A percentile compares a stretch with the other conserved stretches of the same genome.
These are phyloP conservation scores for Teratosphaeria epicoccoides DNA, from an alignment of 2,329 filamentous ascomycete genomes.

Conservation along the genomic window DNA sequence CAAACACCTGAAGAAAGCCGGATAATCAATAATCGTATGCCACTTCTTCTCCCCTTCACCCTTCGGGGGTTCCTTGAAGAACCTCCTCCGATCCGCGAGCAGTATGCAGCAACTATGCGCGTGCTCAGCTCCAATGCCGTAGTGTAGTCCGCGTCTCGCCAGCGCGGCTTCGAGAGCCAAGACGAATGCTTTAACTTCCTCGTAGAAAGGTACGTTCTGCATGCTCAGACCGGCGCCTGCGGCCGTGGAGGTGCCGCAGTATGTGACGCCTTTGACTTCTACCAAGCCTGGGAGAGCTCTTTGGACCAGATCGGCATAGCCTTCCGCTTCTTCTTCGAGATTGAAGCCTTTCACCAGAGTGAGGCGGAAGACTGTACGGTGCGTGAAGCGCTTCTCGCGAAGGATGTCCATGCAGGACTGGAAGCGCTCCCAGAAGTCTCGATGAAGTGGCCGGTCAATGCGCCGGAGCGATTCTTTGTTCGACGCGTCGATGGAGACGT, in stretches of 20 bases:
- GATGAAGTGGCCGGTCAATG: constrained; percentile 84
- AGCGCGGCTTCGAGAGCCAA: constrained; percentile 61
- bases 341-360: constrained; percentile 98
- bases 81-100: constrained; percentile 65
- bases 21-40: constrained; percentile 88
- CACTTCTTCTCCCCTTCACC: constrained; percentile 49
- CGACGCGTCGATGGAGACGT: constrained; percentile 90
- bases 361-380: constrained; percentile 87
- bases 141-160: constrained; percentile 58
- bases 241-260: constrained; percentile 82
- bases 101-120: constrained; percentile 89
- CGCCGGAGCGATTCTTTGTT: constrained; percentile 78
- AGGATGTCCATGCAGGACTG: constrained; percentile 82
- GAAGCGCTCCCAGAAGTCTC: constrained; percentile 97
- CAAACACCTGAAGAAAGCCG: constrained; percentile 73
- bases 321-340: constrained; percentile 80
- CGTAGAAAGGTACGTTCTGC: constrained; percentile 94
- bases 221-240: constrained; percentile 83
- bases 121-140: constrained; percentile 91
- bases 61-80: constrained; percentile 45
- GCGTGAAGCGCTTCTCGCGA: constrained; percentile 67
- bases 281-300: constrained; percentile 82
- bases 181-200: constrained; percentile 77
- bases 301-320: constrained; percentile 82
- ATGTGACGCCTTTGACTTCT: constrained; percentile 93